Evolutionary conservation across 495 filamentous ascomycete species (phyloP).

Genomic region (Acidomyces sp.): DNA sequence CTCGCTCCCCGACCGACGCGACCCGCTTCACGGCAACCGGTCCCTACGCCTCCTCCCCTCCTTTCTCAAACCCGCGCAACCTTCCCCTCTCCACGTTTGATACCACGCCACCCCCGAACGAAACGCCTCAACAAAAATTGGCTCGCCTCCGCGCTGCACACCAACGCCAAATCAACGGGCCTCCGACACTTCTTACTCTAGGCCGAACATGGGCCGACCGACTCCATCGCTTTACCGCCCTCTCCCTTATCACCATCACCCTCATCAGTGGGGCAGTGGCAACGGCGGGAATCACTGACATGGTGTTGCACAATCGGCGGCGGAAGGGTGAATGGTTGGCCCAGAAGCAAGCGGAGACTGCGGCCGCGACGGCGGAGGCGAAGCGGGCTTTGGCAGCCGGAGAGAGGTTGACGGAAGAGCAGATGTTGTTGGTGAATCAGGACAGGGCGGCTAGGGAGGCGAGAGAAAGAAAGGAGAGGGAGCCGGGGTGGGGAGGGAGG

Average conservation of each 20-base stretch:
- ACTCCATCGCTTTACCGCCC: slow-evolving; percentile 65
- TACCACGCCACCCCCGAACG: slow-evolving; percentile 31
- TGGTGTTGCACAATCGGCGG: slow-evolving; percentile 74
- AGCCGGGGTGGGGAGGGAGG: slow-evolving; percentile 22
- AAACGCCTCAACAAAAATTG: slow-evolving; percentile 86
- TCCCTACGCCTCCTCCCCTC: slow-evolving; percentile 69
- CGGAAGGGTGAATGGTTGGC: slow-evolving; percentile 32
- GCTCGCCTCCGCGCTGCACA: slow-evolving; percentile 72
- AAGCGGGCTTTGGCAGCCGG: slow-evolving; percentile 19
- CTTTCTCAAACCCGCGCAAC: slow-evolving; percentile 27
- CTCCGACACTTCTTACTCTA: slow-evolving; percentile 47
- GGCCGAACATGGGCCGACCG: slow-evolving; percentile 68
- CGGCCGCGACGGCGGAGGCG: slow-evolving; percentile 21
- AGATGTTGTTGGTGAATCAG: slow-evolving; percentile 25
- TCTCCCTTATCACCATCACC: slow-evolving; percentile 63
- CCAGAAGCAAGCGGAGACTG: slow-evolving; percentile 22
- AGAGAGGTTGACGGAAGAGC: slow-evolving; percentile 19
- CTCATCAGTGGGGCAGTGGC: slow-evolving; percentile 60
- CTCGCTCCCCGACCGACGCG: slow-evolving; percentile 81
- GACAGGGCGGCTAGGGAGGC: slow-evolving; percentile 25
- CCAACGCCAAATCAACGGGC: slow-evolving; percentile 49
- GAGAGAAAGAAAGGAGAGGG: slow-evolving; percentile 16
- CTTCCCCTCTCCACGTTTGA: slow-evolving; percentile 1
- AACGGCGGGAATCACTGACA: slow-evolving; percentile 68
- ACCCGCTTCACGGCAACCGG: slow-evolving; percentile 91